phyloP scores from a whole-genome alignment of 805 yeast species.

The Candida methanosorbosa region DNA sequence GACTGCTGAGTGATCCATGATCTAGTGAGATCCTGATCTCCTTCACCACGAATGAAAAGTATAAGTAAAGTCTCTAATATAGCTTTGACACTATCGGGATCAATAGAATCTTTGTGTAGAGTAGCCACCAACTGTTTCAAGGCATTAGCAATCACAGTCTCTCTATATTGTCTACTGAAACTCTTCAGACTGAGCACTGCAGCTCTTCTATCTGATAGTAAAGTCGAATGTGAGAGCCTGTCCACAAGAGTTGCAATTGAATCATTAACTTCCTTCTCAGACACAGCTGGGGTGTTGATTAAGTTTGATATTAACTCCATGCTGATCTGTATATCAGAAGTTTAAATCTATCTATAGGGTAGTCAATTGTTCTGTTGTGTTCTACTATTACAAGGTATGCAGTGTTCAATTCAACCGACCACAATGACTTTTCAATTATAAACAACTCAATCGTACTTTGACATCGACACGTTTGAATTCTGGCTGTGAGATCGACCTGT shows the following conservation, averaged over 20 bases:
- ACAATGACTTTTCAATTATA: too few species aligned
- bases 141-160: conserved; percentile 83
- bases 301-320: conserved; percentile 27
- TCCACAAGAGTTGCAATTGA: conserved; percentile 87
- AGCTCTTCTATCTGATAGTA: conserved; percentile 79
- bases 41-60: conserved; percentile 58
- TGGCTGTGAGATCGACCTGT: too few species aligned
- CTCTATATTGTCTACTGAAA: conserved; percentile 82
- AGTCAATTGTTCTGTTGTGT: too few species aligned
- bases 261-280: conserved; percentile 47
- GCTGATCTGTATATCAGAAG: too few species aligned
- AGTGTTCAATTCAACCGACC: too few species aligned
- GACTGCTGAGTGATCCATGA: conserved; percentile 70
- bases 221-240: conserved; percentile 71
- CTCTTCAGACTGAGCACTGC: conserved; percentile 87
- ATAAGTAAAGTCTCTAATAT: conserved; percentile 79
- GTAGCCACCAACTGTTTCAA: conserved; percentile 64
- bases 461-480: too few species aligned
- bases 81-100: conserved; percentile 62
- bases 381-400: too few species aligned
- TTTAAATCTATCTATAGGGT: too few species aligned
- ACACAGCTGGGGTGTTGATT: conserved; percentile 23
- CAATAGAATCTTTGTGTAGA: conserved; percentile 56
- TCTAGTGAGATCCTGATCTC: conserved; percentile 55
- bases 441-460: too few species aligned